Evolutionary conservation across 2,329 filamentous ascomycete species (phyloP), one percentile per base, ranked within the genome.

Genomic region (Penicillium freii): DNA sequence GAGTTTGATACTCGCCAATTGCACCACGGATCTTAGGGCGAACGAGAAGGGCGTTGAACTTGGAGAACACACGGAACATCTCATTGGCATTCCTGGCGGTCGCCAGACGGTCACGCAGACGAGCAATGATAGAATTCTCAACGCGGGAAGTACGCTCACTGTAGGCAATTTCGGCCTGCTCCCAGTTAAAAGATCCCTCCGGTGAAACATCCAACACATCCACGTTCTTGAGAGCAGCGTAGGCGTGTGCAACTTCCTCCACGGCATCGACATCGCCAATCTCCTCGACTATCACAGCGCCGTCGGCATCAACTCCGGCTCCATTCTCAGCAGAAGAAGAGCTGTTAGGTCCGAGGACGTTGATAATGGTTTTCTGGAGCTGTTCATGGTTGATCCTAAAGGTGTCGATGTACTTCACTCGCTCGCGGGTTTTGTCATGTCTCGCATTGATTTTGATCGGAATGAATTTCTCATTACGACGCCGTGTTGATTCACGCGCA

Each of bases 1-100:
- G 92, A 5, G 93, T 94, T 75, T 99, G 94, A 73, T 99, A 99
- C 77, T 99, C 93, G 43, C 92, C 90, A 69, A 99, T 99, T 54
- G 94, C 95, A 65, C 95, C 92, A 64, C 94, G 88, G 77, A 99
- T 97, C 82, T 99, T 99, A n/a, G 94, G 94, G 58, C 94, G 87
- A 56, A 99, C 93, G 67, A 99, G 96, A 31, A 99, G 87, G 2
- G 94, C 94, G 72, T 99, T 99, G 84, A 99, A 99, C 73, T 97
- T 97, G 52, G 94, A 97, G 74, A 99, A 99, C 60, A 99, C 94
- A 54, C 95, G 90, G 75, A 99, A 99, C 94, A 99, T 99, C 77
- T 99, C 95, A 71, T 96, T 97, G 40, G 94, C 94, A 61, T 92
- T 96, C 81, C 96, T 97, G 13, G 94, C 93, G 7, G 92, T 96